phyloP scores from a whole-genome alignment of 805 yeast genomes.

The Spathaspora arborariae region DNA sequence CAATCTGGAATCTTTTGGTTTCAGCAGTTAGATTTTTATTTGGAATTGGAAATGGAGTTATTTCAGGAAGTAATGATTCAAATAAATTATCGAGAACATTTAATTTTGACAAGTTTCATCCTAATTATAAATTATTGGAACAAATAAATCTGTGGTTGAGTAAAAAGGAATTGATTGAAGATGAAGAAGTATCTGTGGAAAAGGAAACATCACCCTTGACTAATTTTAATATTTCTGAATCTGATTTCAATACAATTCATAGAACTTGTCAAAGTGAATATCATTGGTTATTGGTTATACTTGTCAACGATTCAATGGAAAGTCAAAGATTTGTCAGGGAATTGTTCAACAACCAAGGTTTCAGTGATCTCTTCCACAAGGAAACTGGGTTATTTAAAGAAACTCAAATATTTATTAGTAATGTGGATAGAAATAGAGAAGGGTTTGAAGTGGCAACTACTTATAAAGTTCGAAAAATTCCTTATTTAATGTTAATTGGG shows the following conservation, averaged over 20 bases:
- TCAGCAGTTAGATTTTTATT: constrained; percentile 28
- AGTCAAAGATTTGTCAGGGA: constrained; percentile 14
- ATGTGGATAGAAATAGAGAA: constrained; percentile 32
- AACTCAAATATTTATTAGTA: constrained; percentile 25
- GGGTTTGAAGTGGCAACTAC: constrained; percentile 33
- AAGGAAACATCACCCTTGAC: not conserved
- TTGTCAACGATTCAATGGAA: constrained; percentile 24
- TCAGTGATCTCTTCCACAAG: constrained; percentile 23
- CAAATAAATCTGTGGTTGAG: not conserved
- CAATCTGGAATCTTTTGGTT: constrained; percentile 40
- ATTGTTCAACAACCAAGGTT: constrained; percentile 13
- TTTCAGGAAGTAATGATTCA: constrained; percentile 1
- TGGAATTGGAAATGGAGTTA: constrained; percentile 11
- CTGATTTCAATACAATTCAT: constrained; percentile 28
- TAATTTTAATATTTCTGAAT: constrained; percentile 10
- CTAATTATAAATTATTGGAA: constrained; percentile 12
- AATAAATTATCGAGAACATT: constrained; percentile 23
- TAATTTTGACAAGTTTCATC: constrained; percentile 23
- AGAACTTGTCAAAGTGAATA: constrained; percentile 23
- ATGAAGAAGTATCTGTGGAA: not conserved
- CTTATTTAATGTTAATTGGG: constrained; percentile 36
- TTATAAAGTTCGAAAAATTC: constrained; percentile 26
- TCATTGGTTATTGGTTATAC: constrained; percentile 31
- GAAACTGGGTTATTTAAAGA: constrained; percentile 26
- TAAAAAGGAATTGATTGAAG: constrained; percentile 1